phyloP scores from a whole-genome alignment of 495 filamentous ascomycete species.

The Lindgomyces ingoldianus region DNA sequence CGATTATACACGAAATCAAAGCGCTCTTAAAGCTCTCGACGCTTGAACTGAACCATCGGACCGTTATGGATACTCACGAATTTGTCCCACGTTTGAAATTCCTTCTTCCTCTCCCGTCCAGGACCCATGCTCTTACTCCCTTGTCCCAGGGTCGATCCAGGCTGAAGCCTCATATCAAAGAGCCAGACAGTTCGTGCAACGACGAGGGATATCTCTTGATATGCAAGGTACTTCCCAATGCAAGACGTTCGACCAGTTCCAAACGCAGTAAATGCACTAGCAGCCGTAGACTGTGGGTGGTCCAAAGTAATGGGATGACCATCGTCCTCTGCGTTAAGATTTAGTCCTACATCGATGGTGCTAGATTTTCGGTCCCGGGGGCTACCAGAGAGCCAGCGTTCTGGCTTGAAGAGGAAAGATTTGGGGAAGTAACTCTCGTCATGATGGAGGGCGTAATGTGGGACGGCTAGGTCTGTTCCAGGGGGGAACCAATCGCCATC shows the following conservation, averaged over 20 bases:
- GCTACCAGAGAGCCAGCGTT: conserved; percentile 14
- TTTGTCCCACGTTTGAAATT: conserved; percentile 56
- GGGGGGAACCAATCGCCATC: conserved; percentile 53
- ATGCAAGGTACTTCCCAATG: conserved; percentile 24
- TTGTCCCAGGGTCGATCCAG: conserved; percentile 2
- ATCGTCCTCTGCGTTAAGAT: background rate
- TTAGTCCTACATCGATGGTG: conserved; percentile 4
- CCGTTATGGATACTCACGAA: conserved; percentile 58
- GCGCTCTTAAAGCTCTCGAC: conserved; percentile 7
- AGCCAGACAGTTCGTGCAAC: conserved; percentile 9
- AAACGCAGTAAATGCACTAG: conserved; percentile 20
- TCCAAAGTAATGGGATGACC: background rate
- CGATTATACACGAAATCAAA: too few relatives aligned
- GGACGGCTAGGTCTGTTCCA: conserved; percentile 42
- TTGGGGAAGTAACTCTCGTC: conserved; percentile 18
- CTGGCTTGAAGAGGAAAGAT: conserved; percentile 14
- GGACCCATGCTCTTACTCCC: conserved; percentile 40
- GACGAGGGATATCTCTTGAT: conserved; percentile 16
- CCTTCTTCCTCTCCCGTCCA: conserved; percentile 50
- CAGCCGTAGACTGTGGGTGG: background rate
- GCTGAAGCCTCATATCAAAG: conserved; percentile 18
- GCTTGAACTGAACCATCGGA: conserved; percentile 54
- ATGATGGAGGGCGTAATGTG: conserved; percentile 17
- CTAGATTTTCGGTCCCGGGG: background rate
- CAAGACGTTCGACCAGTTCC: conserved; percentile 15